phyloP scores from a whole-genome alignment of 768 basidiomycete species.

The Lepiota brunneoincarnata region DNA sequence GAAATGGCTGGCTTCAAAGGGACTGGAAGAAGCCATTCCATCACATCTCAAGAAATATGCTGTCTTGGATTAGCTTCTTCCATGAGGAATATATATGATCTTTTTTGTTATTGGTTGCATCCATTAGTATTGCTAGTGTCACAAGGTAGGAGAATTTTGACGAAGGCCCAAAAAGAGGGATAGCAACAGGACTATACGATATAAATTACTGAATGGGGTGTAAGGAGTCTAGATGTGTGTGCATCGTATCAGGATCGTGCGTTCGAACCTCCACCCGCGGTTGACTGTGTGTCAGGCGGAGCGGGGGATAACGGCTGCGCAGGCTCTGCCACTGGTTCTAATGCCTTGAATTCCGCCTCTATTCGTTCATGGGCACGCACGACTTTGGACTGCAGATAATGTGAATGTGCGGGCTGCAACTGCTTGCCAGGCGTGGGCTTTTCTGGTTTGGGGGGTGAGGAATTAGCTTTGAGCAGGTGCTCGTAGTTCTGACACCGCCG shows the following conservation, averaged over 20 bases:
- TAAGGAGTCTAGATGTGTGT: background rate
- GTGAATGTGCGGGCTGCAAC: constrained; percentile 57
- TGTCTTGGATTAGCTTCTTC: constrained; percentile 65
- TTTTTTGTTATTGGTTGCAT: background rate
- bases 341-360: constrained; percentile 70
- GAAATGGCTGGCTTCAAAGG: constrained; percentile 85
- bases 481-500: constrained; percentile 73
- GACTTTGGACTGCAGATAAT: constrained; percentile 98
- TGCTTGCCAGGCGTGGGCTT: constrained; percentile 44
- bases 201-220: constrained; percentile 14
- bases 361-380: constrained; percentile 91
- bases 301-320: constrained; percentile 18
- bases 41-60: constrained; percentile 84
- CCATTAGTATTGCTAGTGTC: background rate
- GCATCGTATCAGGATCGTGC: background rate
- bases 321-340: constrained; percentile 21
- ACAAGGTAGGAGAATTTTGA: no score
- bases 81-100: background rate
- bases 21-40: constrained; percentile 75
- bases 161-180: background rate
- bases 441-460: constrained; percentile 52
- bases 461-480: constrained; percentile 88
- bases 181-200: background rate
- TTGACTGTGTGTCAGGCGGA: constrained; percentile 7
- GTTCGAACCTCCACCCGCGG: background rate